Evolutionary conservation across 108 stramenopile genomes (phyloP).

Genomic region (Epithemia pelagica): DNA sequence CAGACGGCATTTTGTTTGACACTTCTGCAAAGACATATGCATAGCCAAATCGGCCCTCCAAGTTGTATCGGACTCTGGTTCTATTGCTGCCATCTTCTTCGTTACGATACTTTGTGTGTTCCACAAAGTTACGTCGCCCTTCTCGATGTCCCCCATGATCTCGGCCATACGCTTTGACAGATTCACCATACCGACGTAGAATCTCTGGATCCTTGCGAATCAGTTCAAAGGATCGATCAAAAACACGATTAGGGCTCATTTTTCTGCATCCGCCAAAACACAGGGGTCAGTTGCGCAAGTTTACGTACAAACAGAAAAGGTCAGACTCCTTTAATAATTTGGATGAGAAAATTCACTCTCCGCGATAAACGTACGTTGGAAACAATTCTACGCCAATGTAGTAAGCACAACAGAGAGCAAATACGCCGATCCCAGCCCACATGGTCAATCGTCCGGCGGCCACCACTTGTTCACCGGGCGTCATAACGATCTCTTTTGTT

Average conservation of each 20-base stretch:
- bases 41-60: slow-evolving; percentile 80
- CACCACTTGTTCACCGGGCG: slow-evolving; percentile 86
- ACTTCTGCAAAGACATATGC: slow-evolving; percentile 90
- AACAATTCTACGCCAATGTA: slow-evolving; percentile 66
- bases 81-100: slow-evolving; percentile 84
- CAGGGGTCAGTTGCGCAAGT: background rate
- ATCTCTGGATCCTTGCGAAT: slow-evolving; percentile 64
- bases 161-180: slow-evolving; percentile 88
- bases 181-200: slow-evolving; percentile 72
- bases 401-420: slow-evolving; percentile 74
- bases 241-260: slow-evolving; percentile 87
- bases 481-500: slow-evolving; percentile 57
- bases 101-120: slow-evolving; percentile 81
- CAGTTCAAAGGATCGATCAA: slow-evolving; percentile 53
- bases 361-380: slow-evolving; percentile 37
- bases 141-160: slow-evolving; percentile 93
- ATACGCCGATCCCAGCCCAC: slow-evolving; percentile 64
- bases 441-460: slow-evolving; percentile 66
- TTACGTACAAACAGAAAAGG: no score
- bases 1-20: slow-evolving; percentile 62
- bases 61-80: slow-evolving; percentile 86
- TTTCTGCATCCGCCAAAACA: slow-evolving; percentile 30
- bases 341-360: no score
- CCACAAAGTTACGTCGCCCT: slow-evolving; percentile 92
- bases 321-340: no score